These are phyloP conservation scores for Cutaneotrichosporon arboriforme DNA, from an alignment of 1,284 basidiomycete genomes.

Conservation along the genomic window DNA sequence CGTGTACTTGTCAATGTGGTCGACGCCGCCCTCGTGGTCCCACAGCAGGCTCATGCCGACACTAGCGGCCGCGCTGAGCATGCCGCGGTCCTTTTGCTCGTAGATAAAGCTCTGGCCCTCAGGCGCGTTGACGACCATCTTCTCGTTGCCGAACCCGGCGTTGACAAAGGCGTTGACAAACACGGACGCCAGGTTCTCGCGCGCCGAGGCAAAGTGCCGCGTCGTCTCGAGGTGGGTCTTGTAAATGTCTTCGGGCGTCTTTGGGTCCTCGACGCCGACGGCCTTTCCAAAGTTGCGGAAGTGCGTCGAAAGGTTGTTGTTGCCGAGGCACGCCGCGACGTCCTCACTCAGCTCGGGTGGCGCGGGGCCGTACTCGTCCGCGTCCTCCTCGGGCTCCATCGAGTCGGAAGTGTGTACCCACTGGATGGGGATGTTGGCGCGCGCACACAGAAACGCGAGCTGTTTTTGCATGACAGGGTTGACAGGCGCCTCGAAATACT, in stretches of 20 bases:
- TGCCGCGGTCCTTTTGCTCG: constrained; percentile 98
- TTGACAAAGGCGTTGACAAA: constrained; percentile 99
- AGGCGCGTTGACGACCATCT: constrained; percentile 92
- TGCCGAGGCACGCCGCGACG: constrained; percentile 76
- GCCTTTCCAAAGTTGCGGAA: constrained; percentile 95
- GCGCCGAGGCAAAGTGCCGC: constrained; percentile 71
- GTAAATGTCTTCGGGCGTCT: constrained; percentile 94
- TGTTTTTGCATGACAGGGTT: constrained; percentile 93
- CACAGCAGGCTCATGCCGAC: constrained; percentile 89
- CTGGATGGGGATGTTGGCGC: constrained; percentile 84
- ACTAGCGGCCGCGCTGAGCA: constrained; percentile 94
- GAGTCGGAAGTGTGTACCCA: constrained; percentile 64
- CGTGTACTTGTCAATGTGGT: constrained; percentile 95
- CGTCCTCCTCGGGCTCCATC: constrained; percentile 55
- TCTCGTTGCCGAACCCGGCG: constrained; percentile 97
- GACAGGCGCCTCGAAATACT: constrained; percentile 76
- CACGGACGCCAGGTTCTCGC: constrained; percentile 89
- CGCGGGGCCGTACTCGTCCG: constrained; percentile 22
- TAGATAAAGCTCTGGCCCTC: constrained; percentile 98
- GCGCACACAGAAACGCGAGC: constrained; percentile 86
- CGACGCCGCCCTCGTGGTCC: constrained; percentile 93
- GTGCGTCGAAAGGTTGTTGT: constrained; percentile 71
- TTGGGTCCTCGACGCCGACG: constrained; percentile 82
- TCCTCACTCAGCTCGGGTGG: constrained; percentile 65
- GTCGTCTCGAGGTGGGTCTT: constrained; percentile 90